Percentiles rank a stretch among this genome's conserved stretches.
phyloP scores from a whole-genome alignment of 345 rosid species.

The Arabidopsis thaliana region DNA sequence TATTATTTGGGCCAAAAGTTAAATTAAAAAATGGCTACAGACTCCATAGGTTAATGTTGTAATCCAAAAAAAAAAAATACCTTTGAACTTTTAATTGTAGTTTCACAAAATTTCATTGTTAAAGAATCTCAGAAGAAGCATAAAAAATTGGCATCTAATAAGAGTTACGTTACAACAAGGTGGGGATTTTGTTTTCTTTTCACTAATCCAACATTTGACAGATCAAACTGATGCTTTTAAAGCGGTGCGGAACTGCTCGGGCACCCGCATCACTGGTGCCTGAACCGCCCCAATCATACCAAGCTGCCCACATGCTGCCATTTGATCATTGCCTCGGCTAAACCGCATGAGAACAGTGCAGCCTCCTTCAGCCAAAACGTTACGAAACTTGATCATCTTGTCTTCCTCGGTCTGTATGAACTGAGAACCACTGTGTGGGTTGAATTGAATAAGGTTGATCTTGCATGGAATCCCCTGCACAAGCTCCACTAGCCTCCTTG shows the following conservation, averaged over 20 bases:
- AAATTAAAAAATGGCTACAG: background rate
- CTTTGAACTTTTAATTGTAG: background rate
- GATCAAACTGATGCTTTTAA: conserved; percentile 47
- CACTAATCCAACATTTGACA: background rate
- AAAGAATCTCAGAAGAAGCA: background rate
- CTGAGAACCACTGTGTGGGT: conserved; percentile 80
- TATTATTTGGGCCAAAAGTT: conserved; percentile 7
- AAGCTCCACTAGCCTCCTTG: conserved; percentile 77
- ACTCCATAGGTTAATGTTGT: conserved; percentile 2
- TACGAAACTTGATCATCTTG: conserved; percentile 81
- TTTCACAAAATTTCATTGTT: background rate
- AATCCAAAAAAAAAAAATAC: background rate
- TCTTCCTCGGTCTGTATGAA: conserved; percentile 76
- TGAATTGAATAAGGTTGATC: conserved; percentile 89
- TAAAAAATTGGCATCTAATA: conserved; percentile 16
- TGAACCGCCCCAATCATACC: conserved; percentile 71
- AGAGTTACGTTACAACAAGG: conserved; percentile 11
- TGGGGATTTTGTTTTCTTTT: conserved; percentile 5
- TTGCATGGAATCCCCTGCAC: conserved; percentile 95
- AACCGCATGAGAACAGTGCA: conserved; percentile 67
- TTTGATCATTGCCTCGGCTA: conserved; percentile 93
- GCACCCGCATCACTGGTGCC: conserved; percentile 78
- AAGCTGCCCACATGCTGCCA: conserved; percentile 99
- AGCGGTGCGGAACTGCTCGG: conserved; percentile 69
- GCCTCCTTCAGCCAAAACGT: conserved; percentile 70